These are phyloP conservation scores for Alternaria sp. DNA, from an alignment of 2,329 filamentous ascomycete species.

Conservation along the genomic window DNA sequence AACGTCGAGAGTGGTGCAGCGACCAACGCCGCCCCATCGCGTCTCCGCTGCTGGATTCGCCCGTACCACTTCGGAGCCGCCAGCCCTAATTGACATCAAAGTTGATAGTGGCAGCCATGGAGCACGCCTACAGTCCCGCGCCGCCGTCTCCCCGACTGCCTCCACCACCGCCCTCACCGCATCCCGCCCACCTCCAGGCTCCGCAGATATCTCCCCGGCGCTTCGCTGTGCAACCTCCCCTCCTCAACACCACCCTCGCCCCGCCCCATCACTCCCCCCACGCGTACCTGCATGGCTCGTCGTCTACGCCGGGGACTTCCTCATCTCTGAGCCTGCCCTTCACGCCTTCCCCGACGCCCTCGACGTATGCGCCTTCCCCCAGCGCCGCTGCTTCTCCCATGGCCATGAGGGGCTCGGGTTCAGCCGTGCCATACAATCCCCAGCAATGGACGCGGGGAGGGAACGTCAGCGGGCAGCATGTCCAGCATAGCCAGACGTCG, in stretches of 20 bases:
- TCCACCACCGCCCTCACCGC: conserved; percentile 25
- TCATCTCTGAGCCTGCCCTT: conserved; percentile 46
- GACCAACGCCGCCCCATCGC: conserved; percentile 14
- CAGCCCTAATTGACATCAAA: conserved; percentile 17
- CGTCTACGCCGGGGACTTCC: conserved; percentile 49
- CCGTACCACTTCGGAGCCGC: conserved; percentile 35
- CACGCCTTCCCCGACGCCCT: conserved; percentile 44
- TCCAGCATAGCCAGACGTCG: conserved; percentile 40
- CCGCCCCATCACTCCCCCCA: conserved; percentile 37
- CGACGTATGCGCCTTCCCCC: conserved; percentile 43
- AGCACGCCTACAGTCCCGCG: conserved; percentile 12
- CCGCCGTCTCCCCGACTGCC: conserved; percentile 29
- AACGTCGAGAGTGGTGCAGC: conserved; percentile 15
- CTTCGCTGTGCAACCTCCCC: conserved; percentile 50
- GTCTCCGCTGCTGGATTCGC: conserved; percentile 25
- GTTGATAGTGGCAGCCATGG: conserved; percentile 18
- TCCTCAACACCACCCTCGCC: conserved; percentile 50
- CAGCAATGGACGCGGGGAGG: conserved; percentile 56
- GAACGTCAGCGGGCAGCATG: conserved; percentile 46
- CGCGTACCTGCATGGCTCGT: conserved; percentile 39
- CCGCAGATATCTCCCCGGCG: conserved; percentile 42
- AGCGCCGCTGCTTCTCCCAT: conserved; percentile 41
- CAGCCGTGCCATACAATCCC: conserved; percentile 55
- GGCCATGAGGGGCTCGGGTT: conserved; percentile 39
- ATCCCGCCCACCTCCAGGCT: conserved; percentile 18